Evolutionary conservation across 345 rosid genomes (phyloP), one percentile per base, ranked within the genome.

Genomic region (Gossypium ekmanianum): DNA sequence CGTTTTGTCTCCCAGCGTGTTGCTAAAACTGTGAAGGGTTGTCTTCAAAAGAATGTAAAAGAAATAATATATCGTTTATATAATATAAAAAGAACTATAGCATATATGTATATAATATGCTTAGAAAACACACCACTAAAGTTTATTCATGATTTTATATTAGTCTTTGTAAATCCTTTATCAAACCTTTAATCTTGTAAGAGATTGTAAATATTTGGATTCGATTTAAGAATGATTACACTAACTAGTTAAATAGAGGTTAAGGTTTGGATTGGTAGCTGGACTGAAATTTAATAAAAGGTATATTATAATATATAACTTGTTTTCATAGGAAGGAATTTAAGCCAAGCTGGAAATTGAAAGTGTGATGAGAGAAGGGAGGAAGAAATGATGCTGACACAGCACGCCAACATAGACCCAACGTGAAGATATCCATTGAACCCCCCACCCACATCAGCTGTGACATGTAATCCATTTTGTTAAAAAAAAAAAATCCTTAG

Each of bases 401-500:
- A 29, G 79, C 34, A 55, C 16, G 50, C 77, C 51, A 56, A 76
- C 24, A 43, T 27, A n/a, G 85, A 62, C 69, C 45, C 41, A 73
- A 63, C 68, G 22, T 45, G 66, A 80, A 27, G 52, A 7, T n/a
- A 18, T 50, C 73, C 73, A 62, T 26, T 41, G 50, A 55, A 76
- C 55, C 41, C 41, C 41, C 41, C 41, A 34, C 41, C 41, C 41
- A 20, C 83, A 76, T 81, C 85, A 75, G 79, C 84, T 56, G 69
- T 87, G 90, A 84, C 86, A 57, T 81, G 85, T 81, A 73, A 83
- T 61, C 82, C 90, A 86, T 74, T 74, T 2, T 44, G 54, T 70
- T 29, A 29, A 29, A 29, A 29, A n/a, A 9, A 3, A 34, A 34
- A 34, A 34, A 34, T 34, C 41, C 41, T 34, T 34, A 6, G 7